Evolutionary conservation across 2,329 filamentous ascomycete species (phyloP).

Genomic region (Nemania bipapillata): DNA sequence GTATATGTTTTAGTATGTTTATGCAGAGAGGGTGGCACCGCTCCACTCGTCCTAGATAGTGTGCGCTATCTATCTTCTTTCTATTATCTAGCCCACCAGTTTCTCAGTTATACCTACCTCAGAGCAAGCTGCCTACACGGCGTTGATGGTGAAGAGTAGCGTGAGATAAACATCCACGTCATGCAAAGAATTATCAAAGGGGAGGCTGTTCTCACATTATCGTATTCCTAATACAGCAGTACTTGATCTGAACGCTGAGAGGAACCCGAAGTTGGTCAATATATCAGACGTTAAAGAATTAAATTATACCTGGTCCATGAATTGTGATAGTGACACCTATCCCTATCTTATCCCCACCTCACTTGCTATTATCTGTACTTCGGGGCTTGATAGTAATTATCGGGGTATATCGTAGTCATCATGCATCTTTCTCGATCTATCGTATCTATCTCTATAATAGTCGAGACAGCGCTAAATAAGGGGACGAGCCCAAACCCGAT

Average conservation of each 20-base stretch:
- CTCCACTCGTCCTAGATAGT: neutral
- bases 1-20: neutral
- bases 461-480: neutral
- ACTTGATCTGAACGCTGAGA: neutral
- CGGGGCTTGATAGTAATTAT: no score
- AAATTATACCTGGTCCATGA: no score
- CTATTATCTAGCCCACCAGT: neutral
- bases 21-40: neutral
- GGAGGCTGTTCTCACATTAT: neutral
- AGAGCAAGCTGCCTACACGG: no score
- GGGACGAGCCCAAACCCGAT: neutral
- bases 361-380: no score
- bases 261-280: neutral
- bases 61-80: neutral
- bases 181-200: neutral
- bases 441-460: conserved; percentile 5
- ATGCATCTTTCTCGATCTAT: neutral
- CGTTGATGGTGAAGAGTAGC: neutral
- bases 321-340: no score
- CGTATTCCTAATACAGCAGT: neutral
- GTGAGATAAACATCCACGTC: neutral
- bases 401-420: neutral
- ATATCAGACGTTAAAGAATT: no score
- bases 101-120: no score
- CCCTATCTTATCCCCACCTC: neutral